Evolutionary conservation across 148 eudicot species (phyloP), one percentile per base, ranked within the genome.

Genomic region (Rhododendron henanense): DNA sequence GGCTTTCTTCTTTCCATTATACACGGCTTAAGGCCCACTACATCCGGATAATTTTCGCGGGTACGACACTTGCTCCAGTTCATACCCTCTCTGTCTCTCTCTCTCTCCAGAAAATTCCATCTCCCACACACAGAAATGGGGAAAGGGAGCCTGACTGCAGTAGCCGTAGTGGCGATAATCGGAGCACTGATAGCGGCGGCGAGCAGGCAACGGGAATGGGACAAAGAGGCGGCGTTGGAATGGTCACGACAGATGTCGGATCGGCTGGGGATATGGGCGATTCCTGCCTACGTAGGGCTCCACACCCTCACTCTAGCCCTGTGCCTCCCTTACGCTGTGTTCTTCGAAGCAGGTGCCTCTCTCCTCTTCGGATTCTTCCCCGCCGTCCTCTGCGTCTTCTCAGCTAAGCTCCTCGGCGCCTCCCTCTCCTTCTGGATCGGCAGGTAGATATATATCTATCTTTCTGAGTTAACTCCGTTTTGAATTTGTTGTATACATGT

Each of bases 301-400:
- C 98, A 95, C 88, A 93, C 97, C 23, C 21, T 95, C 9, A 91
- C 96, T 1, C 88, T 95, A 10, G 91, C 97, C 10, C 87, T 94
- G 4, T 95, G 98, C 83, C 89, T 95, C 53, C 98, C 98, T 31
- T 92, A 85, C 77, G 97, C 98, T 11, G 92, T 95, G 23, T 94
- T 95, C 88, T 94, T 95, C 76, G 98, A 95, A 83, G 97, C 95
- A 28, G 98, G 93, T 1, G 98, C 98, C 21, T 94, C 98, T 84
- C 87, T 95, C 25, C 88, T 95, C 28, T 95, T 95, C 84, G 97
- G 98, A 6, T 95, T 95, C 87, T 44, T 94, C 44, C 93, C 95
- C 45, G 98, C 93, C 15, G 89, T 95, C 63, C 81, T 92, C 18
- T 93, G 95, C 84, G 97, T 95, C 85, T 93, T 94, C 81, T 91